Base-by-base conservation (phyloP, 78 protist genomes). In the Monosiga brevicollis region DNA sequence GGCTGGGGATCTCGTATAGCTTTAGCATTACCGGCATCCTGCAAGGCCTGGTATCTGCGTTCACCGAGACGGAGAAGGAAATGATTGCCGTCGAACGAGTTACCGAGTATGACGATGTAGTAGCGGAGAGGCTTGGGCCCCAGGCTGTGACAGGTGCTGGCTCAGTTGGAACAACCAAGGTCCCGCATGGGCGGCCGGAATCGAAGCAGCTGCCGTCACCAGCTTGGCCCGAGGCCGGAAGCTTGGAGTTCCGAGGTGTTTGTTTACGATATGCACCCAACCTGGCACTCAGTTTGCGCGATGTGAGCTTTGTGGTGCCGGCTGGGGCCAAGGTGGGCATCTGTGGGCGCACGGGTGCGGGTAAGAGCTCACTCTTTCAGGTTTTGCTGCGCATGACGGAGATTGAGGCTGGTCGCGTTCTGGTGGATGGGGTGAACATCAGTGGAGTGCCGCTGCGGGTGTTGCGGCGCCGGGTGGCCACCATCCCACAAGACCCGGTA, bases 401-500 rank as follows among this genome's bases (percentile, higher is more conserved):
- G 73, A 32, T 79, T 23, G 24, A 10, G 10, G 83, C 32, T 2
- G 99, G 99, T 29, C 10, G 29, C 26, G 72, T 91, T 23, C 9
- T 0, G 29, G 35, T 94, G 35, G 94, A 90, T 40, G 89, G 90
- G 49, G 78, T 87, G 37, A 90, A 83, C 73, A 36, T 40, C 36
- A 25, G 55, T 1, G 0, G 1, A 24, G 20, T 91, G 32, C 40
- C 37, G 9, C 78, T 87, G 41, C 9, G 0, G 39, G 85, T n/a
- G 41, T 81, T 91, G 40, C 71, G 98, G 38, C 0, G 29, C 43
- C 40, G 73, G 15, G 1, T 95, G 32, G 36, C 94, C 0, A 85
- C 90, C 78, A 86, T 95, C 23, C 95, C 98, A n/a, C 97, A 94
- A 74, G 93, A 89, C 25, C 93, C 97, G 40, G 87, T 81, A 0